These are phyloP conservation scores for Ophiosphaerella narmari DNA, from an alignment of 2,329 filamentous ascomycete species.

Conservation along the genomic window DNA sequence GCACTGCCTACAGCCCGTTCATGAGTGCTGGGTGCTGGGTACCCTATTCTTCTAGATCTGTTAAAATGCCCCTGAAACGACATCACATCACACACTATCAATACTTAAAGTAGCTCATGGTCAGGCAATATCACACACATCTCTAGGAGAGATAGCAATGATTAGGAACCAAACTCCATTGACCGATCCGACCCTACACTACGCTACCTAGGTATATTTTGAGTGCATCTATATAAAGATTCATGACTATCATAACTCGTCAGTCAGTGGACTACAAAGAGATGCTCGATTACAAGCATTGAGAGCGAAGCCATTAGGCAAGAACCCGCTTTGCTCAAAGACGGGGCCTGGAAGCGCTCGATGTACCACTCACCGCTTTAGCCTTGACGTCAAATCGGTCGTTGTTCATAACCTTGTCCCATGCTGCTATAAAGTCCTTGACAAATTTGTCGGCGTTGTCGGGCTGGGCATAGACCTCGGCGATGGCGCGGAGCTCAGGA, in stretches of 20 bases:
- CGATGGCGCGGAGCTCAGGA: constrained; percentile 70
- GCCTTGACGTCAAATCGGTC: constrained; percentile 66
- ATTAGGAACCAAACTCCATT: constrained; percentile 1
- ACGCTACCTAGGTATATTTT: constrained; percentile 24
- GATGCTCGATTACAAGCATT: constrained; percentile 12
- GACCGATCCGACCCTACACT: constrained; percentile 6
- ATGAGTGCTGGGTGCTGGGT: too few relatives aligned
- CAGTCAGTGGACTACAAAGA: constrained; percentile 17
- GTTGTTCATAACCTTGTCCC: constrained; percentile 75
- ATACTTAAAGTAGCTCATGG: background rate
- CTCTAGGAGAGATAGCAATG: background rate
- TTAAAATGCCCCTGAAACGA: too few relatives aligned
- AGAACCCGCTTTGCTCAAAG: constrained; percentile 16
- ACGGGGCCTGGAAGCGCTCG: constrained; percentile 31
- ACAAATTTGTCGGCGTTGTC: constrained; percentile 68
- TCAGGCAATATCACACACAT: background rate
- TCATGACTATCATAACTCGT: constrained; percentile 30
- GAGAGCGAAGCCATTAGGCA: constrained; percentile 10
- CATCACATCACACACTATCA: too few relatives aligned
- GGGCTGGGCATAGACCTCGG: constrained; percentile 69
- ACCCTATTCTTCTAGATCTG: too few relatives aligned
- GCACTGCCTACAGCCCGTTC: too few relatives aligned
- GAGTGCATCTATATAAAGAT: constrained; percentile 17
- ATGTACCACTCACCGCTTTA: constrained; percentile 38
- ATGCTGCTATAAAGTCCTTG: constrained; percentile 72